Percentiles rank a stretch among this genome's conserved stretches.
Conservation (phyloP, 768 basidiomycete genomes). For the Lyophyllum shimeji region DNA sequence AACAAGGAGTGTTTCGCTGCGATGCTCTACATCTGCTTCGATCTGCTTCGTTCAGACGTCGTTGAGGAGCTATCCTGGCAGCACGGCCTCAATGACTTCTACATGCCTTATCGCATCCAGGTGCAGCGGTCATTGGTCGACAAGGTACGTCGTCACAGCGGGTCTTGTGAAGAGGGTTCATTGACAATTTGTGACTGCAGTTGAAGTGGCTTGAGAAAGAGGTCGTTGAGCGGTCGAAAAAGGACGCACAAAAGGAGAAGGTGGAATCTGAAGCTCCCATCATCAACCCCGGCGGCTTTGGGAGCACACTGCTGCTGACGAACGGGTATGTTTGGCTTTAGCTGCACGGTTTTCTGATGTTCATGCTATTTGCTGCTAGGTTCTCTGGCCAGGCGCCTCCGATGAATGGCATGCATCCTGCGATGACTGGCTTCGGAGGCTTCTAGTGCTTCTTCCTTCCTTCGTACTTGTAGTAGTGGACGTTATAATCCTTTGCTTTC, state of each 20-base stretch:
- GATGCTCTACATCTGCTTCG: slow-evolving; percentile 89
- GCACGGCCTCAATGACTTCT: slow-evolving; percentile 94
- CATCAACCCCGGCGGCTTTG: slow-evolving; percentile 79
- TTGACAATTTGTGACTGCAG: slow-evolving; percentile 32
- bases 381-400: slow-evolving; percentile 66
- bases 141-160: slow-evolving; percentile 44
- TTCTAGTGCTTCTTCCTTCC: slow-evolving; percentile 24
- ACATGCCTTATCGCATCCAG: slow-evolving; percentile 96
- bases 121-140: slow-evolving; percentile 77
- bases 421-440: slow-evolving; percentile 65
- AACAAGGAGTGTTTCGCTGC: slow-evolving; percentile 98
- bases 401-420: slow-evolving; percentile 71
- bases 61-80: slow-evolving; percentile 97
- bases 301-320: slow-evolving; percentile 63
- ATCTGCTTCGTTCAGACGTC: slow-evolving; percentile 88
- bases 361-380: slow-evolving; percentile 30
- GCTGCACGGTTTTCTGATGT: not conserved
- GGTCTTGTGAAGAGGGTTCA: not conserved
- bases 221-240: slow-evolving; percentile 83
- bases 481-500: slow-evolving; percentile 27
- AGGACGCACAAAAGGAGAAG: slow-evolving; percentile 86
- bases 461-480: slow-evolving; percentile 22
- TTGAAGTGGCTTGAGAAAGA: slow-evolving; percentile 83
- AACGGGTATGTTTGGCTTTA: slow-evolving; percentile 56
- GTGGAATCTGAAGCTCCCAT: slow-evolving; percentile 84